Evolutionary conservation across 1,284 basidiomycete genomes (phyloP).

Genomic region (Tilletia caries): DNA sequence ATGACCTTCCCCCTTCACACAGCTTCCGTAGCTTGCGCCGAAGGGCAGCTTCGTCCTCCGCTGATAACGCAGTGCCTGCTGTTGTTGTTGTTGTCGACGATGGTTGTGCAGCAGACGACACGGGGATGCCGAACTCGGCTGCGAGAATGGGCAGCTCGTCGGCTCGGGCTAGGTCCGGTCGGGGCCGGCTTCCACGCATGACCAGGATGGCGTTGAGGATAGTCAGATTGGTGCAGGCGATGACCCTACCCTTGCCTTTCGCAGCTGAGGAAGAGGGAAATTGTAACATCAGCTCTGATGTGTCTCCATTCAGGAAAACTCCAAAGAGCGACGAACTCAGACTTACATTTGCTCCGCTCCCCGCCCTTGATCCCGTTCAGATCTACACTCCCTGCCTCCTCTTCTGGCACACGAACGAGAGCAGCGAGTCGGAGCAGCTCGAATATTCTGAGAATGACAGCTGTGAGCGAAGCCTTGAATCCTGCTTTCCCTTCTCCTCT

Average conservation of each 20-base stretch:
- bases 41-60: background rate
- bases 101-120: too few relatives aligned
- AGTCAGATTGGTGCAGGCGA: slow-evolving; percentile 47
- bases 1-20: background rate
- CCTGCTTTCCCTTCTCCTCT: background rate
- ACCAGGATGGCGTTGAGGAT: slow-evolving; percentile 49
- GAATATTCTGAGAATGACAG: slow-evolving; percentile 22
- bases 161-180: background rate
- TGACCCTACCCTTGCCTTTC: slow-evolving; percentile 15
- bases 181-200: slow-evolving; percentile 28
- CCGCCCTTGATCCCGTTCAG: too few relatives aligned
- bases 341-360: too few relatives aligned
- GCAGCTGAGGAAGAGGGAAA: background rate
- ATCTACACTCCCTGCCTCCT: too few relatives aligned
- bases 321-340: too few relatives aligned
- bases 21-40: background rate
- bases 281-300: background rate
- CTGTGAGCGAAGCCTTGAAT: slow-evolving; percentile 12
- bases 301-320: background rate
- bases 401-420: slow-evolving; percentile 11
- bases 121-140: background rate
- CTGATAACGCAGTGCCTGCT: background rate
- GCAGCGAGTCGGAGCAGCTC: slow-evolving; percentile 25
- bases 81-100: too few relatives aligned
- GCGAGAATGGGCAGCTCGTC: slow-evolving; percentile 1